Evolutionary conservation across 768 basidiomycete genomes (phyloP).

Genomic region (Lactarius deliciosus): DNA sequence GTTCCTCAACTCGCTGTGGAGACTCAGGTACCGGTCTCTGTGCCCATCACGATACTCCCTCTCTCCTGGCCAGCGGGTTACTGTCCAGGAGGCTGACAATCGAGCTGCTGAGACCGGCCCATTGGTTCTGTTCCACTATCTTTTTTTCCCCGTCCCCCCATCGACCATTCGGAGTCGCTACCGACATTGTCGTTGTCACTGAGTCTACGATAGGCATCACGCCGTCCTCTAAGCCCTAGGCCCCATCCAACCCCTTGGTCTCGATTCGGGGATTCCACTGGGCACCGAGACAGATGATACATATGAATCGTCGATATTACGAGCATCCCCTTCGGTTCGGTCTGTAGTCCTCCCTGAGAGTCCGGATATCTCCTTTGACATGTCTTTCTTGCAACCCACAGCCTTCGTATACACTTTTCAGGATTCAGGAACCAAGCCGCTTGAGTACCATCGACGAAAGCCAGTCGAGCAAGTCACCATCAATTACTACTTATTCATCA

Average conservation of each 20-base stretch:
- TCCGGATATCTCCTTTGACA: conserved; percentile 66
- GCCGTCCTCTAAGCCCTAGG: conserved; percentile 26
- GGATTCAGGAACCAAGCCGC: conserved; percentile 25
- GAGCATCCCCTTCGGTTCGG: conserved; percentile 66
- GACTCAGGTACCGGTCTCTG: too few species aligned
- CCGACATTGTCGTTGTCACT: conserved; percentile 27
- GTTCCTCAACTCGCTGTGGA: too few species aligned
- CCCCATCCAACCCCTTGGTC: conserved; percentile 36
- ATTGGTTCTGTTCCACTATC: too few species aligned
- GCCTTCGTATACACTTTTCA: conserved; percentile 35
- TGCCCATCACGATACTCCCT: too few species aligned
- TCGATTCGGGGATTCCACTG: conserved; percentile 49
- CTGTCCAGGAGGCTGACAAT: not conserved
- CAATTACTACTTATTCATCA: conserved; percentile 38
- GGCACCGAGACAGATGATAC: conserved; percentile 66
- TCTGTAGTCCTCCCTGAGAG: conserved; percentile 55
- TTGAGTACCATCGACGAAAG: conserved; percentile 31
- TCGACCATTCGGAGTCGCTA: conserved; percentile 31
- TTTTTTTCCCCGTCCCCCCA: conserved; percentile 27
- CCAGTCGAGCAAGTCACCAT: conserved; percentile 32
- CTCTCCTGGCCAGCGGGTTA: not conserved
- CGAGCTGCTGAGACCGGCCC: conserved; percentile 7
- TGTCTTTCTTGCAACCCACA: conserved; percentile 69
- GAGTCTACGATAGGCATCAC: conserved; percentile 26
- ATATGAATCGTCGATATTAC: conserved; percentile 75